Conservation (phyloP, 805 yeast genomes). For the Kodamaea neixiangensis region DNA sequence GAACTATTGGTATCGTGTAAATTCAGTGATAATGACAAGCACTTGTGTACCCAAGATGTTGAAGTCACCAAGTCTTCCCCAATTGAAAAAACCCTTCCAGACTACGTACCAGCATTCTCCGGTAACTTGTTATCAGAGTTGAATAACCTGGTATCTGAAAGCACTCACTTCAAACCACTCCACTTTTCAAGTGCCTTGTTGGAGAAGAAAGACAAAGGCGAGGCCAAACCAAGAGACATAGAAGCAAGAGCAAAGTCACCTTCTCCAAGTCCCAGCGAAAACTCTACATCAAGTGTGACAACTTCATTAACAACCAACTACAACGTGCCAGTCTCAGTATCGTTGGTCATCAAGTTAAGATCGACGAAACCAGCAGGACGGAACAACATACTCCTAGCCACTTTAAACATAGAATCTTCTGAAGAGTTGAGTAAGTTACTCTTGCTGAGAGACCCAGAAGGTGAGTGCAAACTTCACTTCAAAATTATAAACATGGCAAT, state of each 20-base stretch:
- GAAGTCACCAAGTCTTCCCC: constrained; percentile 4
- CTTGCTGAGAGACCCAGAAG: constrained; percentile 7
- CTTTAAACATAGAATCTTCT: constrained; percentile 50
- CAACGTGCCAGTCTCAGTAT: constrained; percentile 33
- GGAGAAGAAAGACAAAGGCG: constrained; percentile 1
- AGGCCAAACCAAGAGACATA: not conserved
- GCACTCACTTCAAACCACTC: not conserved
- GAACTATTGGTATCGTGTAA: constrained; percentile 23
- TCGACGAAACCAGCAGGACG: constrained; percentile 52
- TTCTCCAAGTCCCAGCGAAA: constrained; percentile 1
- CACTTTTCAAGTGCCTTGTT: constrained; percentile 11
- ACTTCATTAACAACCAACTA: constrained; percentile 14
- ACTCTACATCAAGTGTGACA: not conserved
- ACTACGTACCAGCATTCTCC: constrained; percentile 20
- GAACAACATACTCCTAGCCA: constrained; percentile 45
- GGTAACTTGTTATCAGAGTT: constrained; percentile 20
- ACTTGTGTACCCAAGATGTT: not conserved
- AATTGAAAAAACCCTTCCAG: constrained; percentile 14
- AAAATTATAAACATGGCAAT: constrained; percentile 24
- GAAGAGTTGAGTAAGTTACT: constrained; percentile 32
- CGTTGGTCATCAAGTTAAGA: constrained; percentile 47
- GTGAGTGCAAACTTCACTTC: constrained; percentile 18
- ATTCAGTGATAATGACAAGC: constrained; percentile 14
- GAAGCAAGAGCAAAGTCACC: not conserved
- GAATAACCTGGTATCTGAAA: constrained; percentile 13